Conservation (phyloP, 2,329 filamentous ascomycete species). For the Phialophora macrospora region DNA sequence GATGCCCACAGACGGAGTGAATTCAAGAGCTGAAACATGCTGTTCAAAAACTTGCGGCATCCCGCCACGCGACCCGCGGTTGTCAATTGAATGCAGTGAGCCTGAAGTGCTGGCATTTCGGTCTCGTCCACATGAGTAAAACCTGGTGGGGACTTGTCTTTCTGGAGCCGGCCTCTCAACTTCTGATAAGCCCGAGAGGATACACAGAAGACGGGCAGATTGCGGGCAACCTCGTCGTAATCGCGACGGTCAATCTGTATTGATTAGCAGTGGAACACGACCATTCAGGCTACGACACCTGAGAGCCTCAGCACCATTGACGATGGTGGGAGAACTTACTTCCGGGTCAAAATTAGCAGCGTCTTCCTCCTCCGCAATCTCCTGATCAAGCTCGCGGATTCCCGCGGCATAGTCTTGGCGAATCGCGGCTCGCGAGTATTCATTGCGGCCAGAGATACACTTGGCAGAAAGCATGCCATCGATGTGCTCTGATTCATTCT, state of each 20-base stretch:
- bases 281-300: background rate
- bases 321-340: constrained; percentile 6
- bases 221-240: constrained; percentile 61
- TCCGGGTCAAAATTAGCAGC: constrained; percentile 61
- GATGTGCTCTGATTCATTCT: constrained; percentile 43
- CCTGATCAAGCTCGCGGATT: constrained; percentile 65
- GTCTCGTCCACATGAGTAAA: constrained; percentile 62
- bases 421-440: constrained; percentile 61
- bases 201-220: constrained; percentile 68
- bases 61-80: constrained; percentile 53
- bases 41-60: constrained; percentile 58
- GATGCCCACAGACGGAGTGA: constrained; percentile 59
- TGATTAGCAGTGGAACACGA: background rate
- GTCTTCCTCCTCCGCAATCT: constrained; percentile 59
- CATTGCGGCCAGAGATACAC: constrained; percentile 62
- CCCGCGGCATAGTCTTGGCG: constrained; percentile 64
- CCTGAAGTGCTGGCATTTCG: constrained; percentile 63
- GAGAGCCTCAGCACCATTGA: background rate
- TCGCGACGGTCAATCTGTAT: constrained; percentile 55
- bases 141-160: constrained; percentile 59
- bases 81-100: constrained; percentile 64
- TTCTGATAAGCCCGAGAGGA: constrained; percentile 67
- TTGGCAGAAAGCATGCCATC: constrained; percentile 41
- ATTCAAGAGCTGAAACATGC: constrained; percentile 57
- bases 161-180: constrained; percentile 59